phyloP scores from a whole-genome alignment of 2,329 filamentous ascomycete species.

The Fusarium irregulare region DNA sequence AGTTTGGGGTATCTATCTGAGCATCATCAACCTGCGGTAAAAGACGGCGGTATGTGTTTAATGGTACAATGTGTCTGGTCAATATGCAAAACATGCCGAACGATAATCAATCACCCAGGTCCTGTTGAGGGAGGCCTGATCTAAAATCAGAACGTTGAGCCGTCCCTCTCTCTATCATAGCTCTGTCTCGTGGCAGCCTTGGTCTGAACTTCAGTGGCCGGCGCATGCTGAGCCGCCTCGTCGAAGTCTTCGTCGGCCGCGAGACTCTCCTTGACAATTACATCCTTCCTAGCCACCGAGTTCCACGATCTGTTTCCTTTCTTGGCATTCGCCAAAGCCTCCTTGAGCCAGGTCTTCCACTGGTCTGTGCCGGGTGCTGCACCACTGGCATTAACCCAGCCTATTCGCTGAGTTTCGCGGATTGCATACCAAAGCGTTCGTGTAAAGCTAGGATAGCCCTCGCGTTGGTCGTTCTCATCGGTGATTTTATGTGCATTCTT shows the following conservation, averaged over 20 bases:
- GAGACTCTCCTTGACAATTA: slow-evolving; percentile 56
- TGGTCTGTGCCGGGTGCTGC: slow-evolving; percentile 63
- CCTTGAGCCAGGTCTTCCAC: slow-evolving; percentile 66
- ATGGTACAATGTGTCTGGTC: background rate
- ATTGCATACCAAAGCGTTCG: slow-evolving; percentile 70
- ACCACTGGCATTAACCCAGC: slow-evolving; percentile 64
- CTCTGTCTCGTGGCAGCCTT: slow-evolving; percentile 17
- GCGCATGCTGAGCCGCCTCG: slow-evolving; percentile 48
- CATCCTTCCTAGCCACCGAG: slow-evolving; percentile 62
- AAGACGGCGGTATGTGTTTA: background rate
- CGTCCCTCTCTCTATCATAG: slow-evolving; percentile 40
- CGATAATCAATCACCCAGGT: background rate
- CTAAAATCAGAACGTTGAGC: slow-evolving; percentile 38
- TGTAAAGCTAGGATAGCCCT: slow-evolving; percentile 63
- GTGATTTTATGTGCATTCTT: slow-evolving; percentile 50
- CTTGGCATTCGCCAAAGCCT: slow-evolving; percentile 58
- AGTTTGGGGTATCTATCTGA: background rate
- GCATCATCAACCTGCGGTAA: background rate
- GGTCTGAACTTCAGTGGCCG: slow-evolving; percentile 44
- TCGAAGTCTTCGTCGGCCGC: slow-evolving; percentile 36
- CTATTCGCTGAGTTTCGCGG: slow-evolving; percentile 61
- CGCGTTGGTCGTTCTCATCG: slow-evolving; percentile 48
- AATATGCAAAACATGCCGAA: background rate
- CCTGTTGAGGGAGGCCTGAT: background rate
- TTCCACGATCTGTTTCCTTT: slow-evolving; percentile 53